phyloP scores from a whole-genome alignment of 345 rosid species.

The Eucalyptus lansdowneana region DNA sequence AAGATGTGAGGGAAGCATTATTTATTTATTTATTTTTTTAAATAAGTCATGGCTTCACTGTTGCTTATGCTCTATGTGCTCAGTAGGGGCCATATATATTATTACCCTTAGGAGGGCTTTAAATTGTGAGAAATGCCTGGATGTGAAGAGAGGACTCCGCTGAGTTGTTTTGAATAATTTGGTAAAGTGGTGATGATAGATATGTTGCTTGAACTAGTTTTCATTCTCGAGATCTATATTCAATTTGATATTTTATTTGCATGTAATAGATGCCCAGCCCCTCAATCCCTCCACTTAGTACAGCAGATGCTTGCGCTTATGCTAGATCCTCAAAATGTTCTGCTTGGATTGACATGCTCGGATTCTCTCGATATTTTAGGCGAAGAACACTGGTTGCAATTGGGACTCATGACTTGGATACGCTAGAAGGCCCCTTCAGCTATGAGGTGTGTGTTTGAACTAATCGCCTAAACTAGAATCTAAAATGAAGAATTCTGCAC shows the following conservation, averaged over 20 bases:
- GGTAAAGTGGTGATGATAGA: background rate
- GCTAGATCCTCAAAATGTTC: background rate
- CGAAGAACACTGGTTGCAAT: constrained; percentile 79
- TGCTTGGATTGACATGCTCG: background rate
- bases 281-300: background rate
- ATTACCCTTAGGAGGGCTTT: background rate
- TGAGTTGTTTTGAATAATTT: background rate
- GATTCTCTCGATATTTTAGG: constrained; percentile 20
- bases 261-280: background rate
- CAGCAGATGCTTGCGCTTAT: background rate
- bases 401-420: constrained; percentile 96
- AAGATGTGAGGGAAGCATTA: background rate
- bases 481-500: background rate
- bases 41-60: background rate
- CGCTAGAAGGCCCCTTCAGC: constrained; percentile 75
- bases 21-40: background rate
- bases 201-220: background rate
- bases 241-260: background rate
- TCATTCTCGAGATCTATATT: background rate
- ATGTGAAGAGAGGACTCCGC: background rate
- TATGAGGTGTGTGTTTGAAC: constrained; percentile 54
- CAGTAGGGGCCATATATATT: background rate
- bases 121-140: background rate
- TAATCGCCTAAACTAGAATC: background rate
- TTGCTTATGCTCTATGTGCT: background rate